A percentile compares a stretch with the other conserved stretches of the same genome.
phyloP scores from a whole-genome alignment of 2,329 filamentous ascomycete genomes.

The Stylonectria norvegica region DNA sequence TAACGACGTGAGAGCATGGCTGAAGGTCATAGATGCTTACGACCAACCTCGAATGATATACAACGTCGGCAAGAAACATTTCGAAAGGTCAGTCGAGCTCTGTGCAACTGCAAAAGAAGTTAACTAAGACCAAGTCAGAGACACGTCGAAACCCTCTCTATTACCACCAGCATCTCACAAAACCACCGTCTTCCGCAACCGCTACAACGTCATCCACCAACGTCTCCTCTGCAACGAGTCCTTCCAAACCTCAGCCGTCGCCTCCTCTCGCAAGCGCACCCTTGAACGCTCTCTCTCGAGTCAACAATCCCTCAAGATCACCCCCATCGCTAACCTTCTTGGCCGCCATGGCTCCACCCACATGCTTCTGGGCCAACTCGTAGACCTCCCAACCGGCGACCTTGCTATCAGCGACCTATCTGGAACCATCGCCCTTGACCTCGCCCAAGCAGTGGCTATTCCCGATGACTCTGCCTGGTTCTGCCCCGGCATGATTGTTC shows the following conservation, averaged over 20 bases:
- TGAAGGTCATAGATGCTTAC: constrained; percentile 79
- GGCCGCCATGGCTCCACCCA: constrained; percentile 82
- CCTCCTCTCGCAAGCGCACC: constrained; percentile 52
- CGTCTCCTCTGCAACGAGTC: constrained; percentile 87
- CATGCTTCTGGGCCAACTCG: constrained; percentile 80
- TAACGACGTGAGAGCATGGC: constrained; percentile 73
- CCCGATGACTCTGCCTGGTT: constrained; percentile 90
- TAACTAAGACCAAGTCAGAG: constrained; percentile 39
- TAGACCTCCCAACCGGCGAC: constrained; percentile 74
- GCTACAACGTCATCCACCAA: constrained; percentile 90
- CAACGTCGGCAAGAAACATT: constrained; percentile 81
- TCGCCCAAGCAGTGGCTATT: constrained; percentile 75
- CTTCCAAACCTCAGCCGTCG: constrained; percentile 79
- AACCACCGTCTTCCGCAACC: constrained; percentile 80
- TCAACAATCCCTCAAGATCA: constrained; percentile 78
- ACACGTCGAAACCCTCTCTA: constrained; percentile 62
- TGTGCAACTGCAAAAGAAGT: too few relatives aligned
- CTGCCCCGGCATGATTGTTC: constrained; percentile 89
- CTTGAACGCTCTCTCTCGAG: constrained; percentile 58
- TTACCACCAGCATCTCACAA: constrained; percentile 78
- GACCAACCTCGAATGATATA: constrained; percentile 79
- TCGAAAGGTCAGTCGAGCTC: constrained; percentile 66
- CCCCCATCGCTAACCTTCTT: constrained; percentile 71
- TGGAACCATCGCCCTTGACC: constrained; percentile 80
- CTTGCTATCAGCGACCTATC: constrained; percentile 83